These are phyloP conservation scores for Talaromyces albobiverticillius DNA, from an alignment of 2,329 filamentous ascomycete species.

Conservation along the genomic window DNA sequence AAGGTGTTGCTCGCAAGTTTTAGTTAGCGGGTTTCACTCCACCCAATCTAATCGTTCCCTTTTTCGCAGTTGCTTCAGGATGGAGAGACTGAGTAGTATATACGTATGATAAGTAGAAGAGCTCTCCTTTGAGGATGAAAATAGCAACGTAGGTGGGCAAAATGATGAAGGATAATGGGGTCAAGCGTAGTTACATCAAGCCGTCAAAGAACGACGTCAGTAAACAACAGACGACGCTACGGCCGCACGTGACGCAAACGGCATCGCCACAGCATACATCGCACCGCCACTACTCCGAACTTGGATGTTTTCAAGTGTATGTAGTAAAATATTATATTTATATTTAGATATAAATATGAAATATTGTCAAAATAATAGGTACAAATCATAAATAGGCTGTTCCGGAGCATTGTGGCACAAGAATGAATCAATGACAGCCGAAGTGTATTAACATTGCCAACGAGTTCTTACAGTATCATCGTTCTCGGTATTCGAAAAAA, in stretches of 20 bases:
- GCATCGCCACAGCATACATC: background rate
- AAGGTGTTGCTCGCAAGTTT: background rate
- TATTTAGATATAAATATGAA: background rate
- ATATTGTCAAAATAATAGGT: background rate
- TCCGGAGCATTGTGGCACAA: background rate
- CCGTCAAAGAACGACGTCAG: constrained; percentile 12
- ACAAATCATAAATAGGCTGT: background rate
- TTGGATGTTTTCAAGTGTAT: too few species aligned
- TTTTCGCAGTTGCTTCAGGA: background rate
- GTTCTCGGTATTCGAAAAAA: too few species aligned
- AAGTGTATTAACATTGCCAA: background rate
- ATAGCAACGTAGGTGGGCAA: background rate
- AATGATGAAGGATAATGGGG: background rate
- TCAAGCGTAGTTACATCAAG: background rate
- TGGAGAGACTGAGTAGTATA: background rate
- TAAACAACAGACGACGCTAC: constrained; percentile 12
- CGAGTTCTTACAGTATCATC: too few species aligned
- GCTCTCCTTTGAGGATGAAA: background rate
- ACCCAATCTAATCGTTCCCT: background rate
- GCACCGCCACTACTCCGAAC: background rate
- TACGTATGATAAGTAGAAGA: background rate
- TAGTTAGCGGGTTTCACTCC: background rate
- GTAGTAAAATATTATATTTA: too few species aligned
- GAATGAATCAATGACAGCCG: background rate
- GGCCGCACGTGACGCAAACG: constrained; percentile 8